phyloP scores from a whole-genome alignment of 2,329 filamentous ascomycete genomes.

The Dactylellina drechsleri region DNA sequence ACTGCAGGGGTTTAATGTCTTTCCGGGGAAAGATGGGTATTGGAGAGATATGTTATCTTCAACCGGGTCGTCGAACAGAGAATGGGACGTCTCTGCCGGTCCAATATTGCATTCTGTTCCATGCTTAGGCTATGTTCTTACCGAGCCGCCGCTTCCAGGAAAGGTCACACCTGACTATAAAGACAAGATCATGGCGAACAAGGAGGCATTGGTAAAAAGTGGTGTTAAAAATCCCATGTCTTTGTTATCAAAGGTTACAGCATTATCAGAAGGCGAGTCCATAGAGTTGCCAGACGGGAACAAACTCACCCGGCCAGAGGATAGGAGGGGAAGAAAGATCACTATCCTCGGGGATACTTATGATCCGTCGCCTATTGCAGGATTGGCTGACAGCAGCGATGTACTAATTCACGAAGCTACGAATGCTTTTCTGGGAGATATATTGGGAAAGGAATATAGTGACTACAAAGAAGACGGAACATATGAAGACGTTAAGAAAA shows the following conservation, averaged over 20 bases:
- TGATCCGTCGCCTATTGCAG: conserved; percentile 53
- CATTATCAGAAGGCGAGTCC: conserved; percentile 20
- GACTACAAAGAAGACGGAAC: conserved; percentile 54
- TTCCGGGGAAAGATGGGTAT: conserved; percentile 43
- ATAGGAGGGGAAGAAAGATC: conserved; percentile 55
- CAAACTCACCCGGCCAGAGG: conserved; percentile 44
- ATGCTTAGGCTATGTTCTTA: conserved; percentile 56
- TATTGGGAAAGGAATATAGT: conserved; percentile 30
- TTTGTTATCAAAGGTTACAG: conserved; percentile 49
- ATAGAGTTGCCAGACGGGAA: conserved; percentile 56
- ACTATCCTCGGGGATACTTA: conserved; percentile 57
- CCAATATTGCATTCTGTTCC: conserved; percentile 57
- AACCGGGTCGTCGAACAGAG: conserved; percentile 19
- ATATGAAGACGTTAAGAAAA: conserved; percentile 54
- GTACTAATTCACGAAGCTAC: conserved; percentile 58
- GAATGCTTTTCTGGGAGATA: conserved; percentile 55
- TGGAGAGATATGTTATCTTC: conserved; percentile 54
- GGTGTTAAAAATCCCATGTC: conserved; percentile 56
- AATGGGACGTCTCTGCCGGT: conserved; percentile 55
- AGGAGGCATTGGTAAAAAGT: conserved; percentile 39
- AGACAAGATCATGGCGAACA: conserved; percentile 51
- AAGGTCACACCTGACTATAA: conserved; percentile 56
- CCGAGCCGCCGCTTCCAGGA: conserved; percentile 54
- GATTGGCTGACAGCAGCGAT: conserved; percentile 54
- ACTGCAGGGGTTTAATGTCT: conserved; percentile 51